These are phyloP conservation scores for Fusarium protoensiforme DNA, from an alignment of 2,329 filamentous ascomycete species.

Conservation along the genomic window DNA sequence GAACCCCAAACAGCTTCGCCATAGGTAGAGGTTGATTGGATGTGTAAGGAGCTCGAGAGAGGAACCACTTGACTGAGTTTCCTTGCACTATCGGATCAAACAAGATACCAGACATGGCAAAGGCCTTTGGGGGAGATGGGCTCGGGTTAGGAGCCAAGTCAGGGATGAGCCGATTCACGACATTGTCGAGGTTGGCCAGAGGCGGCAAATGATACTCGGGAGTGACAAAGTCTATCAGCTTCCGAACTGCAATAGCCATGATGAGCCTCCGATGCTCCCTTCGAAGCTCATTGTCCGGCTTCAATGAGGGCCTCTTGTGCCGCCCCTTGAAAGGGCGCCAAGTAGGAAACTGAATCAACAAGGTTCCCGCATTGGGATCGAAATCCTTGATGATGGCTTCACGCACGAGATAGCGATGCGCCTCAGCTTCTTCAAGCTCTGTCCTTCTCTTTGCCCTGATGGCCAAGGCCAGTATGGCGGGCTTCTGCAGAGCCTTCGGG, in stretches of 20 bases:
- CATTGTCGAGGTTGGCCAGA: slow-evolving; percentile 56
- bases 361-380: slow-evolving; percentile 60
- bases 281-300: slow-evolving; percentile 40
- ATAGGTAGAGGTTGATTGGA: slow-evolving; percentile 49
- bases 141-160: slow-evolving; percentile 45
- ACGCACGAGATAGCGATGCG: slow-evolving; percentile 63
- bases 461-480: slow-evolving; percentile 71
- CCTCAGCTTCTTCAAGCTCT: slow-evolving; percentile 60
- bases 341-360: slow-evolving; percentile 57
- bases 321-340: slow-evolving; percentile 15
- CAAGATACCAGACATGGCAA: slow-evolving; percentile 52
- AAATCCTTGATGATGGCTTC: slow-evolving; percentile 59
- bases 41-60: slow-evolving; percentile 59
- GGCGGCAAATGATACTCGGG: slow-evolving; percentile 59
- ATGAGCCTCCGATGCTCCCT: slow-evolving; percentile 54
- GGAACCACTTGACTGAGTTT: slow-evolving; percentile 52
- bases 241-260: slow-evolving; percentile 59
- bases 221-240: slow-evolving; percentile 61
- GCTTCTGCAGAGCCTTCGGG: slow-evolving; percentile 75
- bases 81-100: slow-evolving; percentile 48
- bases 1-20: slow-evolving; percentile 37
- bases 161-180: slow-evolving; percentile 62
- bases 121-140: slow-evolving; percentile 50
- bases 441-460: slow-evolving; percentile 59
- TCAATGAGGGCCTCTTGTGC: slow-evolving; percentile 38